phyloP scores from a whole-genome alignment of 192 early-diverging fungal species.

The Umbelopsis sp. region DNA sequence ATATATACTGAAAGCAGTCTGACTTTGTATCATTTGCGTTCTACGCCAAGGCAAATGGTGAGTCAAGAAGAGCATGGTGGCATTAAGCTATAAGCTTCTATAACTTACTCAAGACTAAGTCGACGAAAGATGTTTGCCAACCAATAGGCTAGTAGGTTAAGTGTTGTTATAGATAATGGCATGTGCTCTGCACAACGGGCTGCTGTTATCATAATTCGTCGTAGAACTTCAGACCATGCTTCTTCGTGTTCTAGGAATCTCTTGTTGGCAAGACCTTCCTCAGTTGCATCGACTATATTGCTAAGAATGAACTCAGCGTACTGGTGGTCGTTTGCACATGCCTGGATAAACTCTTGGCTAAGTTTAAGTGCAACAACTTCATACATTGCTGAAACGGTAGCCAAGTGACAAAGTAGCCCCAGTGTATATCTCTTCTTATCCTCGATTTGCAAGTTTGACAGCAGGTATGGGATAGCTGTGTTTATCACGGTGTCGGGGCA shows the following conservation, averaged over 20 bases:
- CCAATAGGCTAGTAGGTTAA: slow-evolving; percentile 3
- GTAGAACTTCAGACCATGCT: background rate
- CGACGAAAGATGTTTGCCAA: background rate
- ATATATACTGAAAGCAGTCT: background rate
- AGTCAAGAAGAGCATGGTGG: background rate
- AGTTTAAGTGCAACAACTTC: background rate
- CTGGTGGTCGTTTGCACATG: background rate
- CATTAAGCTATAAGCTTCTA: too few species aligned
- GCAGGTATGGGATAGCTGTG: background rate
- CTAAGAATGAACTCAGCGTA: slow-evolving; percentile 2
- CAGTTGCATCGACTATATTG: background rate
- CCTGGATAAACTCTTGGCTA: slow-evolving; percentile 1
- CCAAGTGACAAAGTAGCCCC: slow-evolving; percentile 1
- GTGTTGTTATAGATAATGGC: background rate
- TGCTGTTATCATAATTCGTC: background rate
- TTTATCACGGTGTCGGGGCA: background rate
- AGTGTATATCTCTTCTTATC: background rate
- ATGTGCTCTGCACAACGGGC: background rate
- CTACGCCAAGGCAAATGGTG: background rate
- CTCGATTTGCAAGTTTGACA: background rate
- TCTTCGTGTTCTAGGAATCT: background rate
- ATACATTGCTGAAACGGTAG: background rate
- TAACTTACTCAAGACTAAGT: background rate
- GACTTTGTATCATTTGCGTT: background rate
- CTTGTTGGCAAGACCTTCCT: background rate